phyloP scores from a whole-genome alignment of 306 rosid genomes.

The Styphnolobium japonicum region DNA sequence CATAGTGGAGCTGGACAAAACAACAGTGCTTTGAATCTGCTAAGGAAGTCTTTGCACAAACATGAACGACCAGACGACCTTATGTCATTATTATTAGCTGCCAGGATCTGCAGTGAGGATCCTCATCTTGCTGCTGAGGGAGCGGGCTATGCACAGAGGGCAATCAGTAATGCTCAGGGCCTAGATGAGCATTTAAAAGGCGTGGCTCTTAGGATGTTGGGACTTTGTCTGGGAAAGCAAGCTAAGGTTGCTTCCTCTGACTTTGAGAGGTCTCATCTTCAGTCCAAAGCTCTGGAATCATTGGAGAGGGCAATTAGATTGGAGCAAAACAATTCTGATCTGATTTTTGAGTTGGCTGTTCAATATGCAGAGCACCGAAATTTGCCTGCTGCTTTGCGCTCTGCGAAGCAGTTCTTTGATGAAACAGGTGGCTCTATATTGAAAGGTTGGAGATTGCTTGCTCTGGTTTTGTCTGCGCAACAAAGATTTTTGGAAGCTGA shows the following conservation, averaged over 20 bases:
- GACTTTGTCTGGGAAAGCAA: constrained; percentile 80
- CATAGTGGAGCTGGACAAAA: constrained; percentile 73
- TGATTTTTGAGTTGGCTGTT: constrained; percentile 76
- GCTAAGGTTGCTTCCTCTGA: constrained; percentile 62
- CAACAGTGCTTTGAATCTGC: constrained; percentile 59
- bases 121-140: constrained; percentile 78
- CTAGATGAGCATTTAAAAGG: constrained; percentile 70
- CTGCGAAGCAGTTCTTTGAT: constrained; percentile 70
- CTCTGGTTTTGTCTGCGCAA: constrained; percentile 88
- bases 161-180: constrained; percentile 48
- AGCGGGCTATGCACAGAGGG: constrained; percentile 65
- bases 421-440: constrained; percentile 81
- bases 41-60: constrained; percentile 80
- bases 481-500: constrained; percentile 78
- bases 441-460: constrained; percentile 92
- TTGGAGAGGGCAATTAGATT: constrained; percentile 34
- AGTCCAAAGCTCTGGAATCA: constrained; percentile 40
- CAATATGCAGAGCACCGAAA: constrained; percentile 78
- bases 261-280: constrained; percentile 42
- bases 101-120: constrained; percentile 83
- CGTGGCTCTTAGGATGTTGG: constrained; percentile 72
- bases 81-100: constrained; percentile 67
- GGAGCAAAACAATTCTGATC: constrained; percentile 55
- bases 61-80: constrained; percentile 84
- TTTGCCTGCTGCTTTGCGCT: constrained; percentile 68